Conservation (phyloP, 1,139 yeast genomes). For the Scheffersomyces titani region DNA sequence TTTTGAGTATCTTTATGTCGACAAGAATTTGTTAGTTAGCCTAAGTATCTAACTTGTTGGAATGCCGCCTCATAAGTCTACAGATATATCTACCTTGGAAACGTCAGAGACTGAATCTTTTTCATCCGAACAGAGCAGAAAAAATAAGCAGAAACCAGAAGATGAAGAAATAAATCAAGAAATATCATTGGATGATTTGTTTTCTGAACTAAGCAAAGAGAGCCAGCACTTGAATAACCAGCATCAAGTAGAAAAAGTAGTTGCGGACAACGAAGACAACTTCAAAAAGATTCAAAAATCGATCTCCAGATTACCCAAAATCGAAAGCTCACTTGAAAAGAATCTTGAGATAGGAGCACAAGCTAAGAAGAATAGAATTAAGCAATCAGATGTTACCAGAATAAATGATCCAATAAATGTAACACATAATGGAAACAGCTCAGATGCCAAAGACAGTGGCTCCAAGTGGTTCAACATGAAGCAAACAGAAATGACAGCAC, state of each 20-base stretch:
- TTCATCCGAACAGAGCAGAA: conserved; percentile 11
- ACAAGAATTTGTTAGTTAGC: neutral
- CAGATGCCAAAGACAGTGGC: conserved; percentile 40
- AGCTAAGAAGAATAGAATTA: conserved; percentile 10
- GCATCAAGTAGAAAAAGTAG: conserved; percentile 3
- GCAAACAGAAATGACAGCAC: conserved; percentile 74
- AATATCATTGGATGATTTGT: conserved; percentile 13
- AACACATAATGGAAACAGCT: conserved; percentile 13
- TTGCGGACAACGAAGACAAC: conserved; percentile 10
- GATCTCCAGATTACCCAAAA: conserved; percentile 37
- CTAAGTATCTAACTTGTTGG: neutral
- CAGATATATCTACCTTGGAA: conserved; percentile 13
- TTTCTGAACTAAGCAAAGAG: conserved; percentile 13
- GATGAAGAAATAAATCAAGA: conserved; percentile 4
- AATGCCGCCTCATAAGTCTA: neutral
- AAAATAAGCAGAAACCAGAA: conserved; percentile 2
- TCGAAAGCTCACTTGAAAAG: conserved; percentile 29
- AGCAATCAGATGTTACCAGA: conserved; percentile 22
- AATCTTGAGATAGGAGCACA: conserved; percentile 14
- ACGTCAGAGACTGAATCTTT: conserved; percentile 19
- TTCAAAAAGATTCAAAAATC: conserved; percentile 30
- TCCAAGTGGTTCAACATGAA: conserved; percentile 83
- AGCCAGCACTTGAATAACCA: conserved; percentile 7
- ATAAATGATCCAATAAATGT: conserved; percentile 54
- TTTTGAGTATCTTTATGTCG: neutral